Base-by-base conservation (phyloP, 208 protist species). In the Sergeia podlipaevii region DNA sequence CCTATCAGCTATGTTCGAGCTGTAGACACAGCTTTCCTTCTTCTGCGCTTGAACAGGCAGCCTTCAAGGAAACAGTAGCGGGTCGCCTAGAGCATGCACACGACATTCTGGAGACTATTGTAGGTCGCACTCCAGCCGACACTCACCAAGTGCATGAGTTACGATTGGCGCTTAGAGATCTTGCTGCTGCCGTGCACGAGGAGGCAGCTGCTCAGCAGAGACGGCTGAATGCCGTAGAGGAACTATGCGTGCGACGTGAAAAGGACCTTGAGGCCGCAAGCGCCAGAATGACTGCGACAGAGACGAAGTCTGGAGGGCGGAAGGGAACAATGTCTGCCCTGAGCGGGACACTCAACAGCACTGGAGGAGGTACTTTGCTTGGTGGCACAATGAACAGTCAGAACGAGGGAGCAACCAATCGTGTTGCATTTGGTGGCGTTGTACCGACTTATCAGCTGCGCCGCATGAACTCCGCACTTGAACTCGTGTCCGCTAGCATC, bases 401-500 rank as follows among this genome's bases (percentile, higher is more conserved):
- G 8, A 17, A 20, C 7, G 53, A 33, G n/a, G 33, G 2, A n/a
- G 36, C 41, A 13, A 36, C 42, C 44, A 37, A 51, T 29, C 4
- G 42, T 51, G 34, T 2, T 20, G 77, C 74, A 30, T 93, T 93
- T 56, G 79, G 78, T 42, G 81, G 79, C 6, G 39, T 62, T 2
- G 86, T 90, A 21, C 81, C 71, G 2, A 23, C 46, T 4, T 80
- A 84, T 44, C 78, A 89, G 37, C 23, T 89, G 39, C 72, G 70
- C 34, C 76, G 76, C 49, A 84, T 88, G 70, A 70, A 71, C 54
- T 74, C 70, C 37, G 74, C 84, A 4, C 56, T 92, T 24, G 82
- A 92, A 42, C 63, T 92, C 3, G 79, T 95, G 20, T 92, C 85
- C 1, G 84, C 84, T 1, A 84, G 77, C 23, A 73, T 95, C 33